Evolutionary conservation across 2,329 filamentous ascomycete species (phyloP).

Genomic region (Hymenotorrendiella dingleyae): DNA sequence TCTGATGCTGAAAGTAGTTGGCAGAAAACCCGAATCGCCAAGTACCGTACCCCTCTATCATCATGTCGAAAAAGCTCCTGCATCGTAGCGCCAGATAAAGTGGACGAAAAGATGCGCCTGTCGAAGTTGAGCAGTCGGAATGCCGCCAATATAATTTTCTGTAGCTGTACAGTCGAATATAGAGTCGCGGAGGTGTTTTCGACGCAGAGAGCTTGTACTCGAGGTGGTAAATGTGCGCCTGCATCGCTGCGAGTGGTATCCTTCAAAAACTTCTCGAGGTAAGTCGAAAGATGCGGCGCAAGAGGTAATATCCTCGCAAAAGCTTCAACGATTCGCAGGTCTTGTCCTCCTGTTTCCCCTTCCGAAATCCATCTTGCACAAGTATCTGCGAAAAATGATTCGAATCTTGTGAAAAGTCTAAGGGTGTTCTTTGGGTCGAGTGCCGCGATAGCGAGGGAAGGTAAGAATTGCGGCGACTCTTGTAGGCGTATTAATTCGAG

Average conservation of each 20-base stretch:
- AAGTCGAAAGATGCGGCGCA: conserved; percentile 71
- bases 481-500: conserved; percentile 59
- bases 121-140: conserved; percentile 80
- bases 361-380: conserved; percentile 69
- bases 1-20: conserved; percentile 76
- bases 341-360: conserved; percentile 11
- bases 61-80: conserved; percentile 61
- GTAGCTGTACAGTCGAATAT: conserved; percentile 35
- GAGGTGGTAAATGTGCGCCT: conserved; percentile 19
- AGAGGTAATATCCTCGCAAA: conserved; percentile 78
- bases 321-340: conserved; percentile 52
- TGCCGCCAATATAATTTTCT: conserved; percentile 55
- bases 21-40: conserved; percentile 77
- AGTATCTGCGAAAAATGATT: conserved; percentile 71
- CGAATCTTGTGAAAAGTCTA: conserved; percentile 67
- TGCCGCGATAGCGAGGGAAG: conserved; percentile 63
- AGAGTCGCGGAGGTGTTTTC: conserved; percentile 28
- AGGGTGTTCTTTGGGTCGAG: conserved; percentile 67
- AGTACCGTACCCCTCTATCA: conserved; percentile 61
- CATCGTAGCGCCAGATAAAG: conserved; percentile 61
- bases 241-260: conserved; percentile 22
- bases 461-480: conserved; percentile 60
- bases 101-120: conserved; percentile 56
- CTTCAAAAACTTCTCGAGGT: conserved; percentile 50
- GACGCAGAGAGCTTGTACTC: conserved; percentile 19